These are phyloP conservation scores for Xerocomus brunneocitrinus DNA, from an alignment of 768 basidiomycete genomes.

Conservation along the genomic window DNA sequence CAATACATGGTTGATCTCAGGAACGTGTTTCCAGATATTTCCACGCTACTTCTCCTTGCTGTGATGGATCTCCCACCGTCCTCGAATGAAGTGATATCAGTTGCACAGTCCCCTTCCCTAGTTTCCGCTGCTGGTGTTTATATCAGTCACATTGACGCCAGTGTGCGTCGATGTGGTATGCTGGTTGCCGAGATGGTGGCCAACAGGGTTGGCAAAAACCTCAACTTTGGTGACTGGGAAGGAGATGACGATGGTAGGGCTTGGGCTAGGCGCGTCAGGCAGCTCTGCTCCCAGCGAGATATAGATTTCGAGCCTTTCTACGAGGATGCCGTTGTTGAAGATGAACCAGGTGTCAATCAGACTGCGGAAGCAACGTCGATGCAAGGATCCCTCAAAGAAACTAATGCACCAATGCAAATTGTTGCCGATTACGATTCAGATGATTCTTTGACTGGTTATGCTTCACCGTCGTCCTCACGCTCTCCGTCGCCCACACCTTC, in stretches of 20 bases:
- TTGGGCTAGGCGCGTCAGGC: constrained; percentile 62
- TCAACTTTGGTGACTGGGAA: constrained; percentile 84
- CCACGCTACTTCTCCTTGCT: constrained; percentile 62
- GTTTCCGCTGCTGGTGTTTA: constrained; percentile 69
- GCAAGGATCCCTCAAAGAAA: not conserved
- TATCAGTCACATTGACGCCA: constrained; percentile 69
- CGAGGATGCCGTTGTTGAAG: constrained; percentile 4
- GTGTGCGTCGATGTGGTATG: constrained; percentile 88
- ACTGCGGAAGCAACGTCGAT: constrained; percentile 10
- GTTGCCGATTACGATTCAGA: constrained; percentile 64
- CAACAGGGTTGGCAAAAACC: constrained; percentile 51
- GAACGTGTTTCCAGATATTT: constrained; percentile 52
- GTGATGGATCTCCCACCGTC: constrained; percentile 55
- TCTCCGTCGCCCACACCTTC: constrained; percentile 77
- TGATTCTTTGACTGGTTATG: constrained; percentile 77
- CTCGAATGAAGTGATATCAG: constrained; percentile 40
- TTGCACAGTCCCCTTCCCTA: constrained; percentile 57
- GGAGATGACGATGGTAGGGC: constrained; percentile 60
- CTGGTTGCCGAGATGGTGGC: constrained; percentile 82
- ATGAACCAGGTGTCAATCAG: constrained; percentile 9
- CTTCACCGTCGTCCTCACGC: constrained; percentile 59
- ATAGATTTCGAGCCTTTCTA: constrained; percentile 39
- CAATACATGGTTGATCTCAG: not conserved
- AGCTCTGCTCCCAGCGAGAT: constrained; percentile 48
- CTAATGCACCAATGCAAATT: constrained; percentile 8